Evolutionary conservation across 768 basidiomycete species (phyloP), one percentile per base, ranked within the genome.

Genomic region (Phaeolepiota aurea): DNA sequence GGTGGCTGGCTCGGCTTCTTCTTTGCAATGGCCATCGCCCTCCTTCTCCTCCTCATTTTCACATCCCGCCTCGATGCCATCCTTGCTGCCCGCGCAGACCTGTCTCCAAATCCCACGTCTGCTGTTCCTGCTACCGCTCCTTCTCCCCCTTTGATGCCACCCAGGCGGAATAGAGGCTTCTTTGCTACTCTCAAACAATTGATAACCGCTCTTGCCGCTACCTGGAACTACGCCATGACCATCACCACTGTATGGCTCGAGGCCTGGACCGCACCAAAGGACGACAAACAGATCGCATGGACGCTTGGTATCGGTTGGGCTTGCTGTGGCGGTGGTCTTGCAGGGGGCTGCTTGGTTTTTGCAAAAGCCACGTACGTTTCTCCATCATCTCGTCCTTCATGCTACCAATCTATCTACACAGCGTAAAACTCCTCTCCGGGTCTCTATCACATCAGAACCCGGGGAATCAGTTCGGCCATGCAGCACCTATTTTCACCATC

Each of bases 281-380:
- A 84, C 53, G 93, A 98, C 54, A 84, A 76, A 49, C 80, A 81
- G 40, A 68, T 98, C 31, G 83, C 84, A 4, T 96, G 91, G 88
- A 81, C 87, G 19, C 70, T 93, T 33, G 93, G 92, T 11, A 89
- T 98, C 37, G 83, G 82, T 1, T 97, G 93, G 94, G 87, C 90
- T 2, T 91, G 91, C 46, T 80, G 81, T 41, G 92, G 93, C 22
- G 93, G 93, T 10, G 84, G 89, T 23, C 66, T 98, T 28, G 89
- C 90, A 4, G 94, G 93, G 3, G 80, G 82, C 31, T 86, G 81
- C 59, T 68, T 98, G 43, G 89, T 98, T 2, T 93, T 97, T 51
- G 72, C 74, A 2, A 76, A 76, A 50, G 74, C 82, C 16, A 76
- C 72, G 82, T 83, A 51, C 53, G 80, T 67, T 33, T n/a, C n/a